Base-by-base conservation (phyloP, 2,329 filamentous ascomycete species). In the Nigrospora osmanthi region DNA sequence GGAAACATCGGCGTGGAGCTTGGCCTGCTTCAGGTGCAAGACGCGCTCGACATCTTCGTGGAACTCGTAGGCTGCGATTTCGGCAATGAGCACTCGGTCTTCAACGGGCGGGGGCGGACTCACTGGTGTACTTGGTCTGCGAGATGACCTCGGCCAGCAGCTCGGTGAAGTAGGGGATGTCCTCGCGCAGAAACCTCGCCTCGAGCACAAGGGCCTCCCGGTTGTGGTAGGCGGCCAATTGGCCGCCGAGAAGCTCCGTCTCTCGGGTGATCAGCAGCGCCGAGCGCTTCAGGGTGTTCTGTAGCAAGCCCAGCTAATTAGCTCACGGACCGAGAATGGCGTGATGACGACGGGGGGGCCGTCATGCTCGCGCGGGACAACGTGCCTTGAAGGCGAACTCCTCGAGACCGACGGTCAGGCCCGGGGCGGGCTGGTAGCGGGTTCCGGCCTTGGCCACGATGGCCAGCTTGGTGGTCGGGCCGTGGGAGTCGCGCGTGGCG, bases 121-220 rank as follows among this genome's bases (percentile, higher is more conserved):
- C 70, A 86, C 82, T 75, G 53, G 83, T 81, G 68, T 88, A 98
- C 72, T 89, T 93, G 57, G 91, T 95, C 70, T 87, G 75, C 50
- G 85, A 83, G 60, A 93, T 77, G 59, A 96, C 87, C 76, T 98
- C 94, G 62, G 85, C 89, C 57, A 98, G 80, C 54, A 98, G 78
- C 76, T 98, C 93, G 61, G 89, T 81, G 68, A 95, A 98, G 80
- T 97, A 98, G 56, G 93, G 93, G 55, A 98, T 82, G 66, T 98
- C 90, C 65, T 93, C 83, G 65, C 89, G 83, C 55, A 98, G 81
- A 78, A 98, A 98, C 74, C 86, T 95, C 65, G 93, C 88, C 69
- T 91, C 84, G 61, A 98, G 73, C 49, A 98, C 82, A 52, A 98
- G 73, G 64, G 89, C 89, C 76, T 98, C 93, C 63, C 91, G 86